phyloP scores from a whole-genome alignment of 2,329 filamentous ascomycete species.

The Diaporthe vexans region DNA sequence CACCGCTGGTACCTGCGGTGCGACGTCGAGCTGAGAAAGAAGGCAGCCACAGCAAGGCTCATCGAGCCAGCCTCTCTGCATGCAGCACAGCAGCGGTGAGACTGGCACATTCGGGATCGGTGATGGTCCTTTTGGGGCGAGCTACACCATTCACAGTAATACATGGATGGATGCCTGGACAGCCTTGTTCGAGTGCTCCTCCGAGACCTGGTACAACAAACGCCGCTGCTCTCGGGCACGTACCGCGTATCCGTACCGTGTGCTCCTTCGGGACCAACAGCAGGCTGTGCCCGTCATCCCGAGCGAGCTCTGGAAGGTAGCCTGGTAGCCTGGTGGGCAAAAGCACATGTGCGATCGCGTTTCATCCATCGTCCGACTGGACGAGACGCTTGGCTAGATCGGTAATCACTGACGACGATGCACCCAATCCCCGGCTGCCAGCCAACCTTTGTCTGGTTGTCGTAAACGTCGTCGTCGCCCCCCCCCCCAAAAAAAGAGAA shows the following conservation, averaged over 20 bases:
- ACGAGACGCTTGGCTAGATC: slow-evolving; percentile 16
- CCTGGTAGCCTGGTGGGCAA: too few relatives aligned
- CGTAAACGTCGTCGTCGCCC: neutral
- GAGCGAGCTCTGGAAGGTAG: neutral
- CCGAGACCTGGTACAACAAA: neutral
- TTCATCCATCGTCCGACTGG: slow-evolving; percentile 25
- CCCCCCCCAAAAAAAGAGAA: too few relatives aligned
- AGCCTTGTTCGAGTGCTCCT: neutral
- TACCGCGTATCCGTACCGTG: slow-evolving; percentile 12
- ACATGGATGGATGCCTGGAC: slow-evolving; percentile 10
- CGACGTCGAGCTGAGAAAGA: slow-evolving; percentile 11
- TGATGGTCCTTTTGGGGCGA: neutral
- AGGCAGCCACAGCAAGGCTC: slow-evolving; percentile 18
- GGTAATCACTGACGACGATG: neutral
- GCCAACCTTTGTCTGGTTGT: neutral
- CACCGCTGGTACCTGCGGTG: slow-evolving; percentile 3
- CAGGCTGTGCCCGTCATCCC: slow-evolving; percentile 22
- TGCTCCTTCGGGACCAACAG: slow-evolving; percentile 31
- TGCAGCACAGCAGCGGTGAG: slow-evolving; percentile 18
- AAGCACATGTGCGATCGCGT: slow-evolving; percentile 8
- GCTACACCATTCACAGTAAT: neutral
- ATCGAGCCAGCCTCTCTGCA: slow-evolving; percentile 20
- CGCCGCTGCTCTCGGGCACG: slow-evolving; percentile 4
- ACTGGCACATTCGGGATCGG: slow-evolving; percentile 11
- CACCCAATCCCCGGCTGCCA: slow-evolving; percentile 2